Evolutionary conservation across 2,329 filamentous ascomycete species (phyloP), one percentile per base, ranked within the genome.

Genomic region (Ceratocystis cacaofunesta): DNA sequence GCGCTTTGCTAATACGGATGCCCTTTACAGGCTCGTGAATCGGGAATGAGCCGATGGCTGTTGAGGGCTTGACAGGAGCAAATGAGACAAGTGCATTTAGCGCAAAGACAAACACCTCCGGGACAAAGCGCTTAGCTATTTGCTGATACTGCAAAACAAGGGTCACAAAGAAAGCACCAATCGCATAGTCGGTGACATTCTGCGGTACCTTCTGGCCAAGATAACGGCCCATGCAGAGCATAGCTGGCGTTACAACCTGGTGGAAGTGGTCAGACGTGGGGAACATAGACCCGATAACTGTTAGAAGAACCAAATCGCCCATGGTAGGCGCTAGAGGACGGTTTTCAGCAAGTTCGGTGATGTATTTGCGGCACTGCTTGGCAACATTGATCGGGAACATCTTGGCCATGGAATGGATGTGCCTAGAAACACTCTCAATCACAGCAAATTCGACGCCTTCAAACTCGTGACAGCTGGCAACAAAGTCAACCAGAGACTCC

Each of bases 201-300:
- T 83, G 79, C 0, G 90, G 85, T 0, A 86, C 80, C 65, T 85
- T 90, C 70, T 96, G 85, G 1, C 88, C 90, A 30, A 99, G 80
- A 75, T 89, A 96, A 65, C 90, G 85, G 12, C 83, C 83, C 75
- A 97, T 89, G n/a, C 86, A 82, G 4, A 96, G 83, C 75, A 90
- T 88, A 0, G 92, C 88, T 1, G 94, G 94, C 1, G 94, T 99
- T 50, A 90, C 88, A 44, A 97, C 90, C 70, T 94, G 88, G 71
- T 99, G 94, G 75, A 97, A 99, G 75, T 97, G 92, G 75, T 99
- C 94, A 0, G 92, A 96, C 0, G 94, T 96, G 3, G 94, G 92
- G 72, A 95, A 99, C 64, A 95, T 88, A 1, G 85, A 85, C 50
- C 87, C 85, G 67, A 96, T 84, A 0, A 90, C 91, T 0, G 90